Evolutionary conservation across 306 rosid genomes (phyloP).

Genomic region (Rosa multiflora): DNA sequence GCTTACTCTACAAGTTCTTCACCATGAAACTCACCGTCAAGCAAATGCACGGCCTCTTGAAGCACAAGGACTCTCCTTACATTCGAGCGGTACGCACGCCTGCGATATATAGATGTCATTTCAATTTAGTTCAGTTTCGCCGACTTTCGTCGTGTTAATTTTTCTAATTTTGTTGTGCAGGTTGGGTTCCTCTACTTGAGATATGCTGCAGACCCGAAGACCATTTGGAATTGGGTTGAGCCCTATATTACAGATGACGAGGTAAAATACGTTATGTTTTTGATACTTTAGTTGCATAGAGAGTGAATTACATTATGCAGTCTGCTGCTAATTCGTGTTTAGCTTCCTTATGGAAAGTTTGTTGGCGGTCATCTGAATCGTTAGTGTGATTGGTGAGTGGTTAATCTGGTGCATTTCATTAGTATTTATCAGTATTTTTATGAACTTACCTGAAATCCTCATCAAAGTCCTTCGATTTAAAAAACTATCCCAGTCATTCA

Average conservation of each 20-base stretch:
- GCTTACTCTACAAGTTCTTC: conserved; percentile 88
- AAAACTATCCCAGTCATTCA: background rate
- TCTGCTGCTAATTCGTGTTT: background rate
- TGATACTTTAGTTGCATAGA: background rate
- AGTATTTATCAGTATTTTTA: conserved; percentile 1
- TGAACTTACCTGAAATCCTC: background rate
- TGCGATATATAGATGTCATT: background rate
- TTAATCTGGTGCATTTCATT: background rate
- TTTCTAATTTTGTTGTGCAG: conserved; percentile 42
- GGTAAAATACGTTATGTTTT: conserved; percentile 37
- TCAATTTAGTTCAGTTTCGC: background rate
- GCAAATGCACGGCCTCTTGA: conserved; percentile 90
- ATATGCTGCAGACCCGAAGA: conserved; percentile 89
- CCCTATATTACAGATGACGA: conserved; percentile 86
- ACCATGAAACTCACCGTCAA: conserved; percentile 96
- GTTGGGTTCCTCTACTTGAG: conserved; percentile 96
- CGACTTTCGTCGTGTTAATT: too few relatives aligned
- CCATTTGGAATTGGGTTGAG: conserved; percentile 93
- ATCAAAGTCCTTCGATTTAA: background rate
- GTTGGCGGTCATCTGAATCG: background rate
- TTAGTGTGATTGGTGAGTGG: background rate
- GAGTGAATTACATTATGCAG: too few relatives aligned
- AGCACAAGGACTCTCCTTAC: conserved; percentile 90
- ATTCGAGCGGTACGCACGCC: conserved; percentile 64
- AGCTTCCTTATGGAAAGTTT: background rate